Evolutionary conservation across 176 grass and related monocot genomes (phyloP), one percentile per base, ranked within the genome.

Genomic region (Triticum urartu): DNA sequence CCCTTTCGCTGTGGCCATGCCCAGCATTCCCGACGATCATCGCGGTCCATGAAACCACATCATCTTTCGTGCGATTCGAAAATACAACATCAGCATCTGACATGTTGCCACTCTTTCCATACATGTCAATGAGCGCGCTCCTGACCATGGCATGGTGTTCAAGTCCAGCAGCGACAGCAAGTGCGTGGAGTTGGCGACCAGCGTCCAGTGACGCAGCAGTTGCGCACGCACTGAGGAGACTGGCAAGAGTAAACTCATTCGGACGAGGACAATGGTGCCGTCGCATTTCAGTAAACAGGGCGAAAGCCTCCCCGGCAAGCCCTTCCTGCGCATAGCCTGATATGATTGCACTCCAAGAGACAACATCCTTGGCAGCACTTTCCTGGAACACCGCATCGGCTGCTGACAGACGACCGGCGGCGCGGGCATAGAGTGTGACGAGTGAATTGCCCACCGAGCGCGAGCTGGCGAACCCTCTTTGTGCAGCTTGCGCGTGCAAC

Each of bases 291-390:
- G 30, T 61, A 56, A 95, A 91, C 14, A 92, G 75, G 13, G 25
- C 6, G 64, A 95, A 95, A 10, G 90, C 70, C 33, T 95, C 83
- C 77, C 77, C 59, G 24, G 79, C 43, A 4, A 85, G 80, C 26
- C 88, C 86, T 50, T 91, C 86, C 66, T 79, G 86, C 5, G 83
- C 83, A 74, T 87, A 92, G 6, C 82, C 90, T 45, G 88, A 90
- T 72, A 95, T 95, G 12, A 92, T 91, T 34, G 86, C 80, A 59
- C 86, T 92, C 93, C 93, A 95, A 24, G 90, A 92, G 32, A 95
- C 88, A 48, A 91, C 83, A 79, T 95, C 88, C 80, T 92, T 92
- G 22, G 56, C 58, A 5, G 14, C 3, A 77, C 83, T 91, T 36
- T 92, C 86, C 25, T 43, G 68, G 60, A 95, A 95, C 50, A 86